Base-by-base conservation (phyloP, 2,329 filamentous ascomycete genomes). In the Colletotrichum sp. region DNA sequence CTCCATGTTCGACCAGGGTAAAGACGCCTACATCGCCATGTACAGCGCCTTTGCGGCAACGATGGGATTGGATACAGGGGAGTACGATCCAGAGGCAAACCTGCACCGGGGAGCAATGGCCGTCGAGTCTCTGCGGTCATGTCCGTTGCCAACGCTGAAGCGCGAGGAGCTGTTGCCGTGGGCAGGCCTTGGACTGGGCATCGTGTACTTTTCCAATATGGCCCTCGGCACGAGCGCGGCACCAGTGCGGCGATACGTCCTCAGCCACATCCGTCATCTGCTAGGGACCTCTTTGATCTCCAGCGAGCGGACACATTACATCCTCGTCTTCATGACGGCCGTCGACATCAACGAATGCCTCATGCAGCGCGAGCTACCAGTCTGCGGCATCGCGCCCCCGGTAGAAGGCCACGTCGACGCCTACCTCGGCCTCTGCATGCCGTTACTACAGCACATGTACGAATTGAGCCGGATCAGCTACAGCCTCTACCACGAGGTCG, bases 291-390 rank as follows among this genome's bases (percentile, higher is more conserved):
- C 70, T 12, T 39, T 72, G 12, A 73, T 76, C 34, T 76, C 73
- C 12, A 73, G 44, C 26, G 59, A 66, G 26, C 64, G 73, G 26
- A 76, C 73, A 6, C 73, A 76, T 9, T 73, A 69, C 69, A 76
- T 76, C 12, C 34, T 79, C 1, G 71, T 78, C 4, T 80, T 81
- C 66, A 55, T 81, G 44, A 75, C 77, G 7, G 80, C 78, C 36
- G 71, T 82, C 2, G 81, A 83, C 59, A 73, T 80, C n/a, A 60
- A 78, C 24, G 77, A 80, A 18, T 81, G 80, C 52, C 32, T 83
- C 21, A 70, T 82, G 55, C 72, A 65, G 16, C 77, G 79, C 7
- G 72, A 74, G 7, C 62, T 78, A 6, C 81, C 81, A 2, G 79
- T 81, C 0, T 65, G 82, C 34, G 78, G 79, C 21, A 79, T 78